A percentile compares a stretch with the other conserved stretches of the same genome.
phyloP scores from a whole-genome alignment of 2,329 filamentous ascomycete genomes.

The Pseudocercospora fijiensis region DNA sequence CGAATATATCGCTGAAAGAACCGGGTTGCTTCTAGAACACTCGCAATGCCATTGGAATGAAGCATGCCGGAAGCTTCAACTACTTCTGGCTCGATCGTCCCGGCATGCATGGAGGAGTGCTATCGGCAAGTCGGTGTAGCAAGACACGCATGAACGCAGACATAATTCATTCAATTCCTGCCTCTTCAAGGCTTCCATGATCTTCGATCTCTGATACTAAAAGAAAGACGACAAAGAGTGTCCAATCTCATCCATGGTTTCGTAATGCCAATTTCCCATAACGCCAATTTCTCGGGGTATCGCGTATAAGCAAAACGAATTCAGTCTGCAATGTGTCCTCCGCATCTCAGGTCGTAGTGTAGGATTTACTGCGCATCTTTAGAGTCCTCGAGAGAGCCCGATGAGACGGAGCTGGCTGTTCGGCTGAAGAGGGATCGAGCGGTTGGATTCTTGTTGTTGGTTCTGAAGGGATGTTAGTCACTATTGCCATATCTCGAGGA shows the following conservation, averaged over 20 bases:
- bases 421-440: conserved; percentile 28
- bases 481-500: no score
- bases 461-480: background rate
- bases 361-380: conserved; percentile 19
- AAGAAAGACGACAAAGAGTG: conserved; percentile 9
- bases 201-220: background rate
- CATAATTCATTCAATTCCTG: background rate
- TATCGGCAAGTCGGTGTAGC: no score
- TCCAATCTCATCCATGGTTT: background rate
- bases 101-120: no score
- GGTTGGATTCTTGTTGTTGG: conserved; percentile 25
- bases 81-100: no score
- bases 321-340: background rate
- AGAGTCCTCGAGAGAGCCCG: conserved; percentile 21
- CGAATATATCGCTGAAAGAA: no score
- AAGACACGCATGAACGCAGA: background rate
- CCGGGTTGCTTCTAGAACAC: no score
- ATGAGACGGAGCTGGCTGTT: conserved; percentile 24
- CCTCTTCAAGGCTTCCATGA: background rate
- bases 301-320: background rate
- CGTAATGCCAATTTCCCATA: background rate
- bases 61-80: no score
- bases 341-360: background rate
- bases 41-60: no score
- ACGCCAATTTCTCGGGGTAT: conserved; percentile 11